Evolutionary conservation across 768 basidiomycete species (phyloP), one percentile per base, ranked within the genome.

Genomic region (Cystobasidium tubakii): DNA sequence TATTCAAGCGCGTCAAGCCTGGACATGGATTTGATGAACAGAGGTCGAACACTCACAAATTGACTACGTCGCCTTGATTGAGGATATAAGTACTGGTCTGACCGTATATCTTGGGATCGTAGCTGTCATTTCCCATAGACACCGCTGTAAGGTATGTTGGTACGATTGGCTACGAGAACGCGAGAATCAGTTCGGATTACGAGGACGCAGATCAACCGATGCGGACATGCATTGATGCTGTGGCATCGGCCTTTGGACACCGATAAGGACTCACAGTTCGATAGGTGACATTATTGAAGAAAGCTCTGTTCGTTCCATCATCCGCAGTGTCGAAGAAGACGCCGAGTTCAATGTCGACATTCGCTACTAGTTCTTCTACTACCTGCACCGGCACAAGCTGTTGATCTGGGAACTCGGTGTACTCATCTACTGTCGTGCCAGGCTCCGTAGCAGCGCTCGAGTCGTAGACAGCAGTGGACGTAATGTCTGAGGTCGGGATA

Each of bases 281-380:
- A 78, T 81, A 84, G 36, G 83, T 84, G 75, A 89, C 82, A 62
- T 83, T 81, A 78, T 91, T 88, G 82, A 90, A 88, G 83, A 85
- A 87, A n/a, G 86, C 92, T 74, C 83, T 88, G 82, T 93, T 94
- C 31, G 88, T 89, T 33, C 92, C 92, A 78, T 93, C 88, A 76
- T 85, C 82, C 86, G 57, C 43, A 1, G 92, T 92, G 79, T 89
- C 87, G 81, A 97, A 97, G 69, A 81, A 82, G 54, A 89, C 86
- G 77, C 88, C 86, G 69, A 97, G 85, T 73, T 86, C 85, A 78
- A 90, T 84, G 0, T 86, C 87, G 74, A 80, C 78, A 73, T 84
- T 84, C 34, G 88, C 86, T 0, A 83, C 82, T 0, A 81, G 76
- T 71, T 80, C 77, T 0, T 88, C 82, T 53, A 86, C 80, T 23